Percentiles rank a stretch among this genome's conserved stretches.
Evolutionary conservation across 805 yeast genomes (phyloP).

Genomic region (Yamadazyma philogaea): DNA sequence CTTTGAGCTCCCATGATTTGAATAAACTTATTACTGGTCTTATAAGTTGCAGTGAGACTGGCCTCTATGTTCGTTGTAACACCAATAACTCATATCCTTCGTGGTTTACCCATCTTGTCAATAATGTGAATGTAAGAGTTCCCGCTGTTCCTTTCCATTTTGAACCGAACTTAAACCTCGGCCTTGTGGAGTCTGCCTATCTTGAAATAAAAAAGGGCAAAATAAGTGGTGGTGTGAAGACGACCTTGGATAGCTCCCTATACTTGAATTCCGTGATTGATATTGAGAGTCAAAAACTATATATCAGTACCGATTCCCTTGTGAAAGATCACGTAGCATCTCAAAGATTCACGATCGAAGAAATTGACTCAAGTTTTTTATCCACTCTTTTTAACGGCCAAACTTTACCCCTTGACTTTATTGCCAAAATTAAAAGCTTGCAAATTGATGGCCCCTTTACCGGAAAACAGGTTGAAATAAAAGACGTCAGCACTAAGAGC

Average conservation of each 20-base stretch:
- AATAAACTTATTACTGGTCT: background rate
- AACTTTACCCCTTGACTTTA: background rate
- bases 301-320: background rate
- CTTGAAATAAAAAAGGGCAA: background rate
- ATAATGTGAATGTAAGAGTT: slow-evolving; percentile 7
- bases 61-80: slow-evolving; percentile 1
- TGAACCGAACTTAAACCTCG: background rate
- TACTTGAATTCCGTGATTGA: background rate
- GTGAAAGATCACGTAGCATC: background rate
- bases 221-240: background rate
- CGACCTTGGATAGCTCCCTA: background rate
- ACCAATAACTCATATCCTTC: slow-evolving; percentile 10
- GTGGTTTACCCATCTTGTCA: slow-evolving; percentile 14
- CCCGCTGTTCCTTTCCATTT: slow-evolving; percentile 1
- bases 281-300: background rate
- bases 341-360: background rate
- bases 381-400: background rate
- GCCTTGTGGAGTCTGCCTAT: background rate
- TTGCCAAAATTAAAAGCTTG: background rate
- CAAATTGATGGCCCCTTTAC: background rate
- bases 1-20: background rate
- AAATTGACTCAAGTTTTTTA: background rate
- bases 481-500: background rate
- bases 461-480: background rate
- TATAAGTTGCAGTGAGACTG: background rate